These are phyloP conservation scores for Suillus weaverae DNA, from an alignment of 768 basidiomycete species.

Conservation along the genomic window DNA sequence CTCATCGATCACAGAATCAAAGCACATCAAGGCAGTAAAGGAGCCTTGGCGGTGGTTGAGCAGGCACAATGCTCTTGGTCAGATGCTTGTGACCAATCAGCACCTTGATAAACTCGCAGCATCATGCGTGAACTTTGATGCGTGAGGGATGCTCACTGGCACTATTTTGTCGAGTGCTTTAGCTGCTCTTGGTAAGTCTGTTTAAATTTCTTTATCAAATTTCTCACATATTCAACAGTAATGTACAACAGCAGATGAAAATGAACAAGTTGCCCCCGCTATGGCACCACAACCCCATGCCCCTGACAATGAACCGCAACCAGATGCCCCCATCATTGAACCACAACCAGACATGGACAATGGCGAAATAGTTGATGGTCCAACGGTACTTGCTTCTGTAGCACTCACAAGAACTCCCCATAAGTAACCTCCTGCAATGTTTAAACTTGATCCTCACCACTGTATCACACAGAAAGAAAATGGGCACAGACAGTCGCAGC, in stretches of 20 bases:
- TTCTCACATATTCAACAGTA: neutral
- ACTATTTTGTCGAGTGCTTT: neutral
- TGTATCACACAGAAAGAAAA: neutral
- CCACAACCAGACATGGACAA: neutral
- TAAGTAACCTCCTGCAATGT: neutral
- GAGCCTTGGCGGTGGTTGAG: neutral
- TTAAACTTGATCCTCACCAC: neutral
- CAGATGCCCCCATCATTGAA: neutral
- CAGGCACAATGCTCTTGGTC: neutral
- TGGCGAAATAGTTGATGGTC: neutral
- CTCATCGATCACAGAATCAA: neutral
- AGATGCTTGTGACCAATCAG: neutral
- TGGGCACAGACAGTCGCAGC: neutral
- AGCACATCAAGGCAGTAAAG: neutral
- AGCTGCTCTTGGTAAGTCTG: neutral
- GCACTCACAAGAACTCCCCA: neutral
- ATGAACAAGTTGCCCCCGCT: neutral
- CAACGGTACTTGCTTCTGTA: neutral
- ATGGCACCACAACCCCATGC: neutral
- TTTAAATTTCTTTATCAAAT: neutral
- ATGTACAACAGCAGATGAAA: neutral
- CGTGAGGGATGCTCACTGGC: slow-evolving; percentile 13
- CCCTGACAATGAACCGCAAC: neutral
- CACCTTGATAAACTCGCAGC: neutral
- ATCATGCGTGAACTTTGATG: neutral